phyloP scores from a whole-genome alignment of 192 early-diverging fungal genomes.

The Dissophora globulifera region DNA sequence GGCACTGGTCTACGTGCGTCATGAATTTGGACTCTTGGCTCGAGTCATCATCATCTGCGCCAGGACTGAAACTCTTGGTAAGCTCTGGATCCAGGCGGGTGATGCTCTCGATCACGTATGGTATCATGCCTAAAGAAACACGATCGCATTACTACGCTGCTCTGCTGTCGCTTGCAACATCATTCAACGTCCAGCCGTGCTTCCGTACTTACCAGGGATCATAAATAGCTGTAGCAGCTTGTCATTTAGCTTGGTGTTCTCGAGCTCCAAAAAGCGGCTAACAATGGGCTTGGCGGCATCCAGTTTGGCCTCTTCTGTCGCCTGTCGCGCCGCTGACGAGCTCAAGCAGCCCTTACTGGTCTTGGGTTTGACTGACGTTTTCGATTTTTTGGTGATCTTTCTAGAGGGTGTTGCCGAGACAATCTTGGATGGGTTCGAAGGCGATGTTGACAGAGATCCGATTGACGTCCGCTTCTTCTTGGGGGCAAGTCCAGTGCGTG shows the following conservation, averaged over 20 bases:
- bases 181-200: no score
- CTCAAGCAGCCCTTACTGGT: conserved; percentile 35
- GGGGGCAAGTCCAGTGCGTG: conserved; percentile 9
- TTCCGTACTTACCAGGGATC: conserved; percentile 31
- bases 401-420: conserved; percentile 42
- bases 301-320: conserved; percentile 38
- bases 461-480: conserved; percentile 9
- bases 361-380: conserved; percentile 38
- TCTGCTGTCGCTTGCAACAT: no score
- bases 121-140: conserved; percentile 43
- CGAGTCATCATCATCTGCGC: conserved; percentile 13
- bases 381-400: conserved; percentile 52
- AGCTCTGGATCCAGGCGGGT: conserved; percentile 46
- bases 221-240: conserved; percentile 47
- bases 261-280: conserved; percentile 41
- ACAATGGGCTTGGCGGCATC: conserved; percentile 51
- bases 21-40: conserved; percentile 46
- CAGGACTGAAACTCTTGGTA: conserved; percentile 14
- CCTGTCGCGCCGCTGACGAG: conserved; percentile 30
- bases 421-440: conserved; percentile 29
- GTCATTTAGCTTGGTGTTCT: conserved; percentile 49
- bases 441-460: conserved; percentile 29
- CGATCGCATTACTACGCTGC: no score
- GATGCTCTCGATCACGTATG: conserved; percentile 36
- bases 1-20: conserved; percentile 24